phyloP scores from a whole-genome alignment of 2,329 filamentous ascomycete species.

The Ascochyta viciae-villosae region DNA sequence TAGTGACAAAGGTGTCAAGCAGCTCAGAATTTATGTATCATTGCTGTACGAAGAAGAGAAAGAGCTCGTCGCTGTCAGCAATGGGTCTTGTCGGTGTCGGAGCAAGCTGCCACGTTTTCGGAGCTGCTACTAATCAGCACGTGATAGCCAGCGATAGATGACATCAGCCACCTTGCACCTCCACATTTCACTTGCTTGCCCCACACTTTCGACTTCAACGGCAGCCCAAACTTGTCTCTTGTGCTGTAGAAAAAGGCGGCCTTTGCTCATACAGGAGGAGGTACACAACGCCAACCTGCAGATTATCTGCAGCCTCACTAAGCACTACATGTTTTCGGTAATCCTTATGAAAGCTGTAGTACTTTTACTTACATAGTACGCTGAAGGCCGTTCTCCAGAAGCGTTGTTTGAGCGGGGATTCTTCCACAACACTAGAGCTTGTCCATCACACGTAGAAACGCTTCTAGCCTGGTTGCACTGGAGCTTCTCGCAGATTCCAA shows the following conservation, averaged over 20 bases:
- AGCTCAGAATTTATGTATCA: conserved; percentile 14
- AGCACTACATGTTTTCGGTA: no score
- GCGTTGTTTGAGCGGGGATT: no score
- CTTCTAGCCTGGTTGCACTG: not conserved
- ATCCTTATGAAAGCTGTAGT: no score
- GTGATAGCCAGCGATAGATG: conserved; percentile 7
- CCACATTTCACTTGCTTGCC: conserved; percentile 1
- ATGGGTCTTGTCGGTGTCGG: conserved; percentile 5
- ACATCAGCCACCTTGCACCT: conserved; percentile 12
- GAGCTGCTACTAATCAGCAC: conserved; percentile 16
- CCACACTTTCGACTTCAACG: not conserved
- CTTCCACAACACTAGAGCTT: no score
- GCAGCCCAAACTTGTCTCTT: not conserved
- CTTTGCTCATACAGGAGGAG: no score
- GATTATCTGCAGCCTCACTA: no score
- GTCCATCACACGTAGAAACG: not conserved
- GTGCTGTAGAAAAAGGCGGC: no score
- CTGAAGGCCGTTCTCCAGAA: no score
- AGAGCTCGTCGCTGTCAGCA: conserved; percentile 8
- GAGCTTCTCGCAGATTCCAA: not conserved
- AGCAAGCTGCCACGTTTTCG: conserved; percentile 21
- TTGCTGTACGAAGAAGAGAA: conserved; percentile 21
- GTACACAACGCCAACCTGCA: no score
- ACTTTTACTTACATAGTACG: no score
- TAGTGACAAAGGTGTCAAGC: conserved; percentile 11